A percentile compares a stretch with the other conserved stretches of the same genome.
phyloP scores from a whole-genome alignment of 2,329 filamentous ascomycete genomes.

The Fusarium keratoplasticum region DNA sequence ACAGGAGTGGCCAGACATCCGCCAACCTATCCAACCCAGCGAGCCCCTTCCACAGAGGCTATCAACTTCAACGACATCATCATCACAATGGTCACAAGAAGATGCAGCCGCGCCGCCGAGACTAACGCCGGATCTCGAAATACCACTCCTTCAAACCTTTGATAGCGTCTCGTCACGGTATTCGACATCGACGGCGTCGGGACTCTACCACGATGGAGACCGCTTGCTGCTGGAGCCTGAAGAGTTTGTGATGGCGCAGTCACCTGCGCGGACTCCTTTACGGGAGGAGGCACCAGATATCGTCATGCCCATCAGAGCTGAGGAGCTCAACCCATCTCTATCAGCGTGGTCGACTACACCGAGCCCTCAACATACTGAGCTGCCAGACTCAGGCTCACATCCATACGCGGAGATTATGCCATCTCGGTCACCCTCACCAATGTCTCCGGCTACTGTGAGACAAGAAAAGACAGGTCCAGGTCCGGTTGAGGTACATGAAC shows the following conservation, averaged over 20 bases:
- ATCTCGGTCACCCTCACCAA: neutral
- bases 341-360: constrained; percentile 23
- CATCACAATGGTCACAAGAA: constrained; percentile 8
- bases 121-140: constrained; percentile 13
- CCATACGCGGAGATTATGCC: neutral
- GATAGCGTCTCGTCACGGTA: neutral
- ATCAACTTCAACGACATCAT: constrained; percentile 18
- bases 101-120: neutral
- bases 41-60: constrained; percentile 16
- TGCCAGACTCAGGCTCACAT: neutral
- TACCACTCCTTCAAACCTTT: constrained; percentile 21
- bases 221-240: constrained; percentile 7
- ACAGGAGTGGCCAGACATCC: constrained; percentile 19
- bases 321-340: constrained; percentile 14
- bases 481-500: neutral
- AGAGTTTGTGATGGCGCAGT: constrained; percentile 18
- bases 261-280: constrained; percentile 7
- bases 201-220: constrained; percentile 18
- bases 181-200: constrained; percentile 31
- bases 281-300: constrained; percentile 14
- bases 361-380: constrained; percentile 4
- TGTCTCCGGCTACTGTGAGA: neutral
- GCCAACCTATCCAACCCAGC: constrained; percentile 16
- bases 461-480: neutral
- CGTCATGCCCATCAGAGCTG: constrained; percentile 11